phyloP scores from a whole-genome alignment of 129 eudicot species.

The Calendula officinalis region DNA sequence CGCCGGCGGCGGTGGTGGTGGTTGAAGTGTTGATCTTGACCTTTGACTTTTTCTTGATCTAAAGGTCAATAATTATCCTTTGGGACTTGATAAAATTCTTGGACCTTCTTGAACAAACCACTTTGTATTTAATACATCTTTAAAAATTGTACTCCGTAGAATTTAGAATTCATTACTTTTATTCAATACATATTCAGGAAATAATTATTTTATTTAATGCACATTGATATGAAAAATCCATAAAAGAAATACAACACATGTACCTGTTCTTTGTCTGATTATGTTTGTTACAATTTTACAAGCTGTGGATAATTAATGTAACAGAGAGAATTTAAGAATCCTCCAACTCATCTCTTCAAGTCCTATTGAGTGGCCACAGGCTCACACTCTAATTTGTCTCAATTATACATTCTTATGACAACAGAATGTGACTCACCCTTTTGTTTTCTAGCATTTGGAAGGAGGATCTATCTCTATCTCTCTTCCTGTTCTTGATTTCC shows the following conservation, averaged over 20 bases:
- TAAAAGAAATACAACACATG: not conserved
- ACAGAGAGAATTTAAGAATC: slow-evolving; percentile 15
- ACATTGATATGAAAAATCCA: no score
- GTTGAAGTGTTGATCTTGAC: no score
- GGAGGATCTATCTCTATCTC: slow-evolving; percentile 38
- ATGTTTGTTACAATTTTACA: slow-evolving; percentile 28
- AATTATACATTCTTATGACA: slow-evolving; percentile 34
- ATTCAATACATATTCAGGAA: no score
- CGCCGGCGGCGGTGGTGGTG: no score
- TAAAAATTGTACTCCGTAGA: no score
- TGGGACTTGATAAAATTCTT: no score
- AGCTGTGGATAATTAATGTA: slow-evolving; percentile 12
- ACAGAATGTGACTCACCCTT: slow-evolving; percentile 43
- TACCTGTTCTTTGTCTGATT: slow-evolving; percentile 55
- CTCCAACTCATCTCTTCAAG: slow-evolving; percentile 31
- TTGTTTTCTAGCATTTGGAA: slow-evolving; percentile 74
- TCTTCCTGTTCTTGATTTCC: slow-evolving; percentile 28
- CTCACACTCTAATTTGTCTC: slow-evolving; percentile 34
- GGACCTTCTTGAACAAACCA: no score
- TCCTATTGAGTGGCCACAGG: slow-evolving; percentile 24
- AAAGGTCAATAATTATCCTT: no score
- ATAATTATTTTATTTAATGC: no score
- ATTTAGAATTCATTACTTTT: no score
- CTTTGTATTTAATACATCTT: no score
- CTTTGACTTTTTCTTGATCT: no score